Conservation (phyloP, 148 eudicot species). For the Spergularia marina region DNA sequence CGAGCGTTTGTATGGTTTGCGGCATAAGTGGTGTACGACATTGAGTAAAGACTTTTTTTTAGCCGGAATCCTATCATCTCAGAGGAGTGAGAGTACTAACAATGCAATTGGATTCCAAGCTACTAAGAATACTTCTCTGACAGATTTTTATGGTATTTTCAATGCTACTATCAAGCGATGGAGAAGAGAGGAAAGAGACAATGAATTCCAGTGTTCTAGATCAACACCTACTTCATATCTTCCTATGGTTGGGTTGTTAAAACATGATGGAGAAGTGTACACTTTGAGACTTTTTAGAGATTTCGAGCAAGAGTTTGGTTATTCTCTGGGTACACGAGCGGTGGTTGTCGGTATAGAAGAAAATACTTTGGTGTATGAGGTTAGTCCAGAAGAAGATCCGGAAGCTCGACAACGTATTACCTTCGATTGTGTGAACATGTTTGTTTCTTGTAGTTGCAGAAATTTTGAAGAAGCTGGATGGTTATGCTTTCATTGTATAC, state of each 20-base stretch:
- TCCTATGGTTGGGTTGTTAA: not conserved
- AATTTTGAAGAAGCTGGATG: not conserved
- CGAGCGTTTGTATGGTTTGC: not conserved
- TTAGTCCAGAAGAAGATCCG: not conserved
- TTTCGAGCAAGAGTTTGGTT: not conserved
- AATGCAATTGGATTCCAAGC: not conserved
- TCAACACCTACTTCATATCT: not conserved
- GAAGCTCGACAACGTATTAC: not conserved
- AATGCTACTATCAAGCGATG: not conserved
- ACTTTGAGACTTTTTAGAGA: not conserved
- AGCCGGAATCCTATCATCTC: not conserved
- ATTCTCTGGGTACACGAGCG: not conserved
- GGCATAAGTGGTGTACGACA: not conserved
- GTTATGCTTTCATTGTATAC: conserved; percentile 1
- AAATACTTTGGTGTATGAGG: not conserved
- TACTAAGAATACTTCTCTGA: not conserved
- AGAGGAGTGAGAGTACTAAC: conserved; percentile 14
- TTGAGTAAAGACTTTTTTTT: not conserved
- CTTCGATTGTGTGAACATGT: not conserved
- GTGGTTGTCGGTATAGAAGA: not conserved
- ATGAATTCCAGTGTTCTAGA: not conserved
- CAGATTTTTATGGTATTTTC: not conserved
- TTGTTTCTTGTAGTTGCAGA: not conserved
- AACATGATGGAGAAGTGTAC: not conserved
- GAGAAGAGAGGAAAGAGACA: not conserved